Percentiles rank a stretch among this genome's conserved stretches.
phyloP scores from a whole-genome alignment of 306 rosid genomes.

The Gynostemma pentaphyllum region DNA sequence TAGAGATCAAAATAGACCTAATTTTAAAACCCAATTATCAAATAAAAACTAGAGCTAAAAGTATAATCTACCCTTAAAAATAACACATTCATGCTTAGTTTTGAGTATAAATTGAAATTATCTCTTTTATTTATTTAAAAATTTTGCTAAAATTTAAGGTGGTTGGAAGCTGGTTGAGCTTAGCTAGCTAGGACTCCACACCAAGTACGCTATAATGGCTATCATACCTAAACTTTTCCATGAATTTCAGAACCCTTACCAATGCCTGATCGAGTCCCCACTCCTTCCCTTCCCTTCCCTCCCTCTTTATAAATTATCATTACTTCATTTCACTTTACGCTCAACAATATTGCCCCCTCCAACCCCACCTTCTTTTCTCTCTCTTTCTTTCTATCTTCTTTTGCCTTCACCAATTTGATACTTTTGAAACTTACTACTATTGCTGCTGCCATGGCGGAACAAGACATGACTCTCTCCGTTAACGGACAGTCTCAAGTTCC shows the following conservation, averaged over 20 bases:
- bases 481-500: constrained; percentile 51
- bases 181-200: constrained; percentile 16
- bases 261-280: neutral
- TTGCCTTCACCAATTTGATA: too few relatives aligned
- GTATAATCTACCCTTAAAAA: too few relatives aligned
- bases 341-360: constrained; percentile 8
- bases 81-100: too few relatives aligned
- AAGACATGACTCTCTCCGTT: constrained; percentile 37
- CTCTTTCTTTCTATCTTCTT: neutral
- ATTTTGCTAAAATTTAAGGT: constrained; percentile 22
- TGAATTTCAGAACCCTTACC: constrained; percentile 41
- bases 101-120: too few relatives aligned
- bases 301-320: constrained; percentile 40
- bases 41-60: too few relatives aligned
- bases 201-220: constrained; percentile 40
- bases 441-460: neutral
- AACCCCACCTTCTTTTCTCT: neutral
- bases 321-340: constrained; percentile 25
- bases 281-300: neutral
- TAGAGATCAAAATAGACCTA: too few relatives aligned
- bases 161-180: constrained; percentile 30
- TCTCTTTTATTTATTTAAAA: too few relatives aligned
- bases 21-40: too few relatives aligned
- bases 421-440: neutral
- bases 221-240: constrained; percentile 36